phyloP scores from a whole-genome alignment of 345 rosid species.

The Salix udensis region DNA sequence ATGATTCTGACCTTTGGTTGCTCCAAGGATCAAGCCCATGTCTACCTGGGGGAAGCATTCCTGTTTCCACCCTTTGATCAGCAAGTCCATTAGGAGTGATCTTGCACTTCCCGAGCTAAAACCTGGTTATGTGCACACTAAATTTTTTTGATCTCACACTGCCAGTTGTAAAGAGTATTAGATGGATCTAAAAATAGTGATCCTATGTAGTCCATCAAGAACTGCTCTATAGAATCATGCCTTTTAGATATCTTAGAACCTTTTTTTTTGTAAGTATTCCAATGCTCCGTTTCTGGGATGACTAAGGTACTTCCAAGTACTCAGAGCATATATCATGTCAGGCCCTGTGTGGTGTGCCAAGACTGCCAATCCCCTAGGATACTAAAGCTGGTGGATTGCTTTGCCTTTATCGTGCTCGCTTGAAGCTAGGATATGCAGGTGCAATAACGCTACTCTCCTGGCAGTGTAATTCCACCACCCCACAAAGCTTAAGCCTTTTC shows the following conservation, averaged over 20 bases:
- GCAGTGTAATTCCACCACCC: too few relatives aligned
- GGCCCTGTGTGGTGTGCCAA: background rate
- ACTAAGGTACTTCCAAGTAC: background rate
- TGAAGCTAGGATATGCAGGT: background rate
- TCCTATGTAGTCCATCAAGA: background rate
- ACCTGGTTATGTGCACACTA: background rate
- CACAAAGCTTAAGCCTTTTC: too few relatives aligned
- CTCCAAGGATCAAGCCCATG: background rate
- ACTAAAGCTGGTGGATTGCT: background rate
- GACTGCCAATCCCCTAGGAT: background rate
- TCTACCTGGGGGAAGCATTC: background rate
- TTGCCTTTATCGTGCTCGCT: background rate
- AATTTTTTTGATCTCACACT: background rate
- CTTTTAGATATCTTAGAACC: background rate
- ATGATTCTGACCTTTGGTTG: background rate
- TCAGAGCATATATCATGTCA: background rate
- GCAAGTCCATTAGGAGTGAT: background rate
- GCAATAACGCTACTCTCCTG: background rate
- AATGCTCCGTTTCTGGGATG: background rate
- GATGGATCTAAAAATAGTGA: background rate
- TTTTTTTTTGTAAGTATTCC: background rate
- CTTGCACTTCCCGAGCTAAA: background rate
- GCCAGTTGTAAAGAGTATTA: background rate
- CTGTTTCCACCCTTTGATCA: background rate
- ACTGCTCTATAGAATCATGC: background rate